Evolutionary conservation across 306 rosid genomes (phyloP), one percentile per base, ranked within the genome.

Genomic region (Pyrus bretschneideri): DNA sequence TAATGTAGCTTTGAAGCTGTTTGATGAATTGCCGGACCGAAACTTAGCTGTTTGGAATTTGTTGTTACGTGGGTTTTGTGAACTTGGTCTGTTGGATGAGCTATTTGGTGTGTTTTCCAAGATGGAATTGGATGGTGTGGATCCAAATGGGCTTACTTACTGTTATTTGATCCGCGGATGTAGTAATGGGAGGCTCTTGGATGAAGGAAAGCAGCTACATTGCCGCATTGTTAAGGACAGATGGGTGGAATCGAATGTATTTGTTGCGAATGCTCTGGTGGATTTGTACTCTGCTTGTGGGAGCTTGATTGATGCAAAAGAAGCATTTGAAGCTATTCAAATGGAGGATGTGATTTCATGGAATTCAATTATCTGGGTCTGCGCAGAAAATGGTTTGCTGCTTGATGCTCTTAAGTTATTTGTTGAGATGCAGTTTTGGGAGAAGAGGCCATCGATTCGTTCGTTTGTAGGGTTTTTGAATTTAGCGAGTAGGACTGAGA

Each of bases 251-350:
- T 80, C 78, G 12, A 87, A 88, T 67, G 79, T 92, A 65, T 92
- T 89, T 73, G 90, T 92, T 72, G 82, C 88, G 22, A 95, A 95
- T 83, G 89, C 85, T 78, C 77, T 95, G 89, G 97, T 92, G 74
- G 97, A 95, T 83, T 89, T 95, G 70, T 92, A 95, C 84, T 89
- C 97, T 79, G 86, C 87, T 11, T 90, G 92, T 70, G 87, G 89
- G 79, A 83, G 82, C n/a, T 83, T 72, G 61, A 76, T 76, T 72
- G 91, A 86, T 72, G 90, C 97, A 38, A 86, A 74, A 77, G 80
- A 81, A 64, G 87, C 88, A 45, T 85, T 92, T 79, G 86, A 88
- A 60, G 88, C 19, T n/a, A 89, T 95, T 69, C 79, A 74, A 3
- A 6, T 78, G 46, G 77, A 82, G 68, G 89, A 89, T 78, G 91